Evolutionary conservation across 768 basidiomycete genomes (phyloP).

Genomic region (Boletus rex-veris): DNA sequence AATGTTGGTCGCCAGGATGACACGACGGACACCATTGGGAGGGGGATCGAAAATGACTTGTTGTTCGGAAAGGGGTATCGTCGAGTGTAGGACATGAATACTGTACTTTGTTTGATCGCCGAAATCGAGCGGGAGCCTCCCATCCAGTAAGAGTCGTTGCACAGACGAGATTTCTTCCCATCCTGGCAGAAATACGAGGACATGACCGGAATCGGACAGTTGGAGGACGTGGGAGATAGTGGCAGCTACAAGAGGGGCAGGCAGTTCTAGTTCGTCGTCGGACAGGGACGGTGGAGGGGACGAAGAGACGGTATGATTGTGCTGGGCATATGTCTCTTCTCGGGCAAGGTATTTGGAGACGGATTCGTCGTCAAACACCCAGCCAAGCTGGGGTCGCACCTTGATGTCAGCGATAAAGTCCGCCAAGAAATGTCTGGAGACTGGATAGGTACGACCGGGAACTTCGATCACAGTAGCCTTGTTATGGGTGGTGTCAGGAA

Average conservation of each 20-base stretch:
- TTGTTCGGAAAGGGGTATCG: slow-evolving; percentile 84
- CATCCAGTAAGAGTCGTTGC: slow-evolving; percentile 56
- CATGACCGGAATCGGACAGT: slow-evolving; percentile 75
- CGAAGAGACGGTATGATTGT: neutral
- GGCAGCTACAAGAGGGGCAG: slow-evolving; percentile 76
- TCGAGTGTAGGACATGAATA: slow-evolving; percentile 85
- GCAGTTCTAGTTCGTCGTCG: slow-evolving; percentile 68
- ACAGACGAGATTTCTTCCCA: slow-evolving; percentile 86
- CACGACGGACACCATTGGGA: slow-evolving; percentile 67
- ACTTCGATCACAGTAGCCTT: slow-evolving; percentile 74
- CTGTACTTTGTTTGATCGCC: slow-evolving; percentile 52
- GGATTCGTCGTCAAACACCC: slow-evolving; percentile 69
- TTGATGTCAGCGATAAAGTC: slow-evolving; percentile 60
- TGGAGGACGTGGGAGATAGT: slow-evolving; percentile 75
- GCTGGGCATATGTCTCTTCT: slow-evolving; percentile 40
- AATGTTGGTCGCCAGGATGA: slow-evolving; percentile 93
- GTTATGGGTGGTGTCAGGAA: slow-evolving; percentile 55
- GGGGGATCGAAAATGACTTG: slow-evolving; percentile 87
- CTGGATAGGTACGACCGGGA: slow-evolving; percentile 91
- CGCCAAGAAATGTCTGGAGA: slow-evolving; percentile 76
- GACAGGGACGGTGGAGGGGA: slow-evolving; percentile 5
- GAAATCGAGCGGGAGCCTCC: slow-evolving; percentile 58
- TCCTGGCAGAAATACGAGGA: slow-evolving; percentile 89
- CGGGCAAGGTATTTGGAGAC: slow-evolving; percentile 69
- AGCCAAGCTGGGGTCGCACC: slow-evolving; percentile 38